A percentile compares a stretch with the other conserved stretches of the same genome.
These are phyloP conservation scores for Cercospora sojina DNA, from an alignment of 2,329 filamentous ascomycete genomes.

Conservation along the genomic window DNA sequence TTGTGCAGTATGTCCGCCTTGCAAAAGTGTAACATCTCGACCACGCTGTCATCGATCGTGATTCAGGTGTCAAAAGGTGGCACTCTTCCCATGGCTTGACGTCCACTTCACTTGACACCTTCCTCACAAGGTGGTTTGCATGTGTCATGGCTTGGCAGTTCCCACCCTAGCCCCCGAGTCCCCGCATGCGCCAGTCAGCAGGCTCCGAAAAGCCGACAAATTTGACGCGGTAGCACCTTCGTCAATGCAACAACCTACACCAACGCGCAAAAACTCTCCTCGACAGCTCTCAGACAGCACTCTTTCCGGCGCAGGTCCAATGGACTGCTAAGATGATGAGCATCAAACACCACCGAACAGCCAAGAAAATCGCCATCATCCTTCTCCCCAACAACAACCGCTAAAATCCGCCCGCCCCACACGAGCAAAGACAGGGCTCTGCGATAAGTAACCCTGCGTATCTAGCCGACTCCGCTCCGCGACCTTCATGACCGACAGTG, in stretches of 20 bases:
- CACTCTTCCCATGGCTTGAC: background rate
- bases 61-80: conserved; percentile 4
- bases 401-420: background rate
- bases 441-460: conserved; percentile 12
- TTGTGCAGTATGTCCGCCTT: conserved; percentile 20
- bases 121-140: conserved; percentile 1
- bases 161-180: background rate
- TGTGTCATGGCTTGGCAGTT: conserved; percentile 2
- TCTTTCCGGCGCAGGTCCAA: conserved; percentile 3
- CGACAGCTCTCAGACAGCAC: background rate
- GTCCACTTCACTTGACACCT: conserved; percentile 6
- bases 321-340: conserved; percentile 24
- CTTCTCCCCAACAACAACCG: conserved; percentile 33
- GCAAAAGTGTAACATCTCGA: conserved; percentile 4
- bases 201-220: background rate
- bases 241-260: conserved; percentile 3
- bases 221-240: background rate
- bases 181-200: background rate
- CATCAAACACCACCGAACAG: conserved; percentile 17
- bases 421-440: background rate
- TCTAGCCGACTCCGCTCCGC: conserved; percentile 10
- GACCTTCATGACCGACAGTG: conserved; percentile 10
- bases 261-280: background rate
- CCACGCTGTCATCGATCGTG: background rate
- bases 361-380: conserved; percentile 29